Evolutionary conservation across 768 basidiomycete genomes (phyloP), one percentile per base, ranked within the genome.

Genomic region (Lyophyllum semitale): DNA sequence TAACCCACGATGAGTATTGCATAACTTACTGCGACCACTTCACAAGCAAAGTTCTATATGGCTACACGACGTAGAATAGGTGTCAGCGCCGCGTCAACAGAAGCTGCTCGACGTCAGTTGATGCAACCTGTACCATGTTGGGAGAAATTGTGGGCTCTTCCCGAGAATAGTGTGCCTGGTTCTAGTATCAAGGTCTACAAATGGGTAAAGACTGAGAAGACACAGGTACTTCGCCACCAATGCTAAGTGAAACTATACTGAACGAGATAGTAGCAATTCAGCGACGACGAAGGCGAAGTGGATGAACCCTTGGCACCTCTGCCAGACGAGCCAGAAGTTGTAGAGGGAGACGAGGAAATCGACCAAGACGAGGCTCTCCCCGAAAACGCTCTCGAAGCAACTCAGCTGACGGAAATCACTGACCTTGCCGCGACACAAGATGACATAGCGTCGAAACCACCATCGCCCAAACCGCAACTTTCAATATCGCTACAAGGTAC

Each of bases 111-210:
- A 35, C 81, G 90, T 55, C 88, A 91, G 69, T 77, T 92, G n/a
- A 91, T 93, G 88, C 89, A 90, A 64, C 91, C 91, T 7, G 91
- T 93, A n/a, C 82, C 79, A 25, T 89, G 86, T 59, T 94, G 91
- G 91, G 90, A 93, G 71, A 89, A 87, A 71, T 75, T 78, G 32
- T 90, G 89, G 89, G 76, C 82, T 11, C 68, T 77, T 12, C 82
- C 87, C 32, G 86, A 86, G 54, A 76, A 75, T 51, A 73, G 81
- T 22, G 63, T 82, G 17, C 68, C 82, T 23, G 81, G 81, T 25
- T 81, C 89, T 20, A 79, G 74, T 20, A 71, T 93, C 45, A 87
- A 84, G 64, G 77, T 91, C 22, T 82, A 79, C 64, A 87, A 85
- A 66, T 93, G 91, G 91, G 82, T 88, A 11, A 88, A 86, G 66